Evolutionary conservation across 179 eudicot species (phyloP).

Genomic region (Monotropa hypopitys): DNA sequence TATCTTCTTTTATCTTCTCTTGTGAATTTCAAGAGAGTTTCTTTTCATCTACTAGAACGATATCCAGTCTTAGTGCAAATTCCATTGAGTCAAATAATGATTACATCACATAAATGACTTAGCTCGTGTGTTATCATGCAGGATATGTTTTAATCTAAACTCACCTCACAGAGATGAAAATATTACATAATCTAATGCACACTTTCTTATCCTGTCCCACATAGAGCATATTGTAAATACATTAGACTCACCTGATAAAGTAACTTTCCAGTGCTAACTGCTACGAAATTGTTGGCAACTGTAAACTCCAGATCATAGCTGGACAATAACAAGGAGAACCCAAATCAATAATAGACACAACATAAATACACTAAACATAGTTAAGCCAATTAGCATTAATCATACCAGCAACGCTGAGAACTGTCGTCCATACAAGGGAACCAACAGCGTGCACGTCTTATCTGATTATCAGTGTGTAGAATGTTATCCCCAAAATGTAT

Average conservation of each 20-base stretch:
- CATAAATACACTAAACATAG: not conserved
- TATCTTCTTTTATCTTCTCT: not conserved
- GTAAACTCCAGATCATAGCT: conserved; percentile 96
- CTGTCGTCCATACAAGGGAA: conserved; percentile 92
- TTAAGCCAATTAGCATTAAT: not conserved
- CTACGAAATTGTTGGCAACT: conserved; percentile 75
- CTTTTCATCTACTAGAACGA: too few species aligned
- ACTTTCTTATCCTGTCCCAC: not conserved
- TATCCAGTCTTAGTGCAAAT: too few species aligned
- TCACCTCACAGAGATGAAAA: not conserved
- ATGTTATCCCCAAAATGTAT: conserved; percentile 68
- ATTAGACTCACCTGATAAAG: conserved; percentile 67
- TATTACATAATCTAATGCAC: not conserved
- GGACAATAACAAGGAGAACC: conserved; percentile 15
- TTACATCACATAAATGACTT: not conserved
- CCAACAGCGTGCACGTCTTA: conserved; percentile 98
- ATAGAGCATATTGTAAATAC: not conserved
- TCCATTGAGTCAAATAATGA: not conserved
- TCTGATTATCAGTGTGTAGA: conserved; percentile 84
- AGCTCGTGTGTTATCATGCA: not conserved
- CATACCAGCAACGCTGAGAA: conserved; percentile 85
- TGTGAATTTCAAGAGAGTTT: too few species aligned
- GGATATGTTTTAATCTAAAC: not conserved
- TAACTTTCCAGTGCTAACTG: conserved; percentile 80
- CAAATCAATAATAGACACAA: conserved; percentile 1